Conservation (phyloP, 805 yeast genomes). For the Wickerhamiella spandovensis region DNA sequence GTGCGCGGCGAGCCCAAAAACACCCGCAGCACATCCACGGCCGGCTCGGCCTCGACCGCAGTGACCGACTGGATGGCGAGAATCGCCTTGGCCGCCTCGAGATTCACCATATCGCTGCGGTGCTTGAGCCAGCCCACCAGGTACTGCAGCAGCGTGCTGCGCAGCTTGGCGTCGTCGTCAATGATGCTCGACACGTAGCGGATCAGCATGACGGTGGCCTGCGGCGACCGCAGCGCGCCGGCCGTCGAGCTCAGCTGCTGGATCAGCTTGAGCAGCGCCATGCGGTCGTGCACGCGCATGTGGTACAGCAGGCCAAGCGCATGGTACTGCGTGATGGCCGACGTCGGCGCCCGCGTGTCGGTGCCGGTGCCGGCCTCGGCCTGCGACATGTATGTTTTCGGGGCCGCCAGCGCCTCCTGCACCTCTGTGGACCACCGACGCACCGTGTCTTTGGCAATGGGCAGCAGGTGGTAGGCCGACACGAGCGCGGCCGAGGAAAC, state of each 20-base stretch:
- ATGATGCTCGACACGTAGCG: constrained; percentile 57
- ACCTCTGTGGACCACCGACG: constrained; percentile 91
- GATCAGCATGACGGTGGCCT: constrained; percentile 75
- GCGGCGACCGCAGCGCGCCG: constrained; percentile 54
- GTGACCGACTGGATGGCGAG: constrained; percentile 41
- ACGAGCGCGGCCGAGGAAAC: constrained; percentile 90
- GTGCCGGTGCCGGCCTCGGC: constrained; percentile 23
- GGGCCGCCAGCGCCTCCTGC: constrained; percentile 70
- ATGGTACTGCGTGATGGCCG: constrained; percentile 87
- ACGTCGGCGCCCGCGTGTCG: constrained; percentile 41
- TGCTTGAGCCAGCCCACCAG: constrained; percentile 61
- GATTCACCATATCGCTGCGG: constrained; percentile 76
- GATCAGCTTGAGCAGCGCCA: constrained; percentile 85
- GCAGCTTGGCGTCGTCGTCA: constrained; percentile 54
- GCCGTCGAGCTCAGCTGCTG: constrained; percentile 52
- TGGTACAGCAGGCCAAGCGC: constrained; percentile 85
- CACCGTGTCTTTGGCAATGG: constrained; percentile 82
- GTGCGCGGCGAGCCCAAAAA: constrained; percentile 79
- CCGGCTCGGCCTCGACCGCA: constrained; percentile 48
- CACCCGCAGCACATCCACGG: constrained; percentile 60
- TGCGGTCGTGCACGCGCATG: constrained; percentile 78
- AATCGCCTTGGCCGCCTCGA: constrained; percentile 79
- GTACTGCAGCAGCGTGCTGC: constrained; percentile 46
- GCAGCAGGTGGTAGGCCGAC: constrained; percentile 78
- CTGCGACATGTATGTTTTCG: constrained; percentile 27